A percentile compares a stretch with the other conserved stretches of the same genome.
Conservation (phyloP, 306 rosid species). For the Cotoneaster glaucophyllus region DNA sequence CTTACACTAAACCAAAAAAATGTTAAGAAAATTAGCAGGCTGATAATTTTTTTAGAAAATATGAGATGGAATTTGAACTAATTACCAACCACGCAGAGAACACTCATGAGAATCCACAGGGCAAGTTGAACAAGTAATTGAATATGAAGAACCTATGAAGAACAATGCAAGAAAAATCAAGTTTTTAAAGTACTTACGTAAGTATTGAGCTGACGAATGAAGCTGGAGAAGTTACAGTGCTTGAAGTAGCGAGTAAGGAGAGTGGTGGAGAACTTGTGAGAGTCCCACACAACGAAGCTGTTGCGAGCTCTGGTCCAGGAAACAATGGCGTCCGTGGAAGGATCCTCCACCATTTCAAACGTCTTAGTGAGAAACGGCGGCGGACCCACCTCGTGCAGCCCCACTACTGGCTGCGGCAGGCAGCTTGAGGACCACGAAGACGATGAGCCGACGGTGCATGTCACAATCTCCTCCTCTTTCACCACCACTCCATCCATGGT, state of each 20-base stretch:
- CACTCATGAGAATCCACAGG: too few species aligned
- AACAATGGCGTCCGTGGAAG: constrained; percentile 69
- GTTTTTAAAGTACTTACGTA: constrained; percentile 48
- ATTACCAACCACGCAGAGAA: too few species aligned
- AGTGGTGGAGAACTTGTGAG: constrained; percentile 50
- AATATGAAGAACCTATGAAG: neutral
- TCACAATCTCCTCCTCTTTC: constrained; percentile 46
- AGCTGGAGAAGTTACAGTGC: constrained; percentile 88
- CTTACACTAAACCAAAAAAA: neutral
- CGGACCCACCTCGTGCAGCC: constrained; percentile 69
- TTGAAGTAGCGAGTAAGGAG: constrained; percentile 90
- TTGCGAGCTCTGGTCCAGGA: constrained; percentile 88
- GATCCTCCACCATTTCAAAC: constrained; percentile 89
- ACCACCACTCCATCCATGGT: constrained; percentile 38
- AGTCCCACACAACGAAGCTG: constrained; percentile 93
- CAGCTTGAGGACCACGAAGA: constrained; percentile 45
- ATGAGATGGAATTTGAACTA: too few species aligned
- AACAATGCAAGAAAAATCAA: neutral
- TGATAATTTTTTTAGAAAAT: too few species aligned
- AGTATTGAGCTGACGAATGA: constrained; percentile 94
- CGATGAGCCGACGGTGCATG: constrained; percentile 27
- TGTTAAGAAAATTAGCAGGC: neutral
- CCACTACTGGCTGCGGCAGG: constrained; percentile 72
- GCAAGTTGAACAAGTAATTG: too few species aligned
- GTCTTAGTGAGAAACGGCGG: constrained; percentile 92